These are phyloP conservation scores for Aureobasidium musti DNA, from an alignment of 2,329 filamentous ascomycete species.

Conservation along the genomic window DNA sequence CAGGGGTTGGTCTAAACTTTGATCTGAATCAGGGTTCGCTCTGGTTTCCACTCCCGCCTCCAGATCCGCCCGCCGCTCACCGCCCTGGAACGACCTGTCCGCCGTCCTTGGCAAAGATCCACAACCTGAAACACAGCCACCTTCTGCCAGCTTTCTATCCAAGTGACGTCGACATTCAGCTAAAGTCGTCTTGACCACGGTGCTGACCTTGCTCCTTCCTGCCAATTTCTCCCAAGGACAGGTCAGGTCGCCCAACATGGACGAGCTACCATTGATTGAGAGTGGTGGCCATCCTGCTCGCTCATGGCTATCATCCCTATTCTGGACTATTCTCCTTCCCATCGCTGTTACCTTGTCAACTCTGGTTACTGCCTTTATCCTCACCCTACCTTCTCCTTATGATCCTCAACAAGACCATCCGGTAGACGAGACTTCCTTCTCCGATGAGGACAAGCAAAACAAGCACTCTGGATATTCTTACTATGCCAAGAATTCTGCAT, in stretches of 20 bases:
- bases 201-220: no score
- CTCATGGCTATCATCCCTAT: conserved; percentile 27
- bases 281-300: neutral
- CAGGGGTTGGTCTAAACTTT: conserved; percentile 25
- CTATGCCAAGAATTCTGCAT: conserved; percentile 36
- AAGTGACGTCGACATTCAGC: conserved; percentile 11
- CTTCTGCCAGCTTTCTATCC: neutral
- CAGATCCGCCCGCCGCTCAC: conserved; percentile 7
- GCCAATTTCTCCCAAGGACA: neutral
- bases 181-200: no score
- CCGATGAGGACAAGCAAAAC: conserved; percentile 36
- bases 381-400: conserved; percentile 58
- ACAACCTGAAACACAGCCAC: conserved; percentile 19
- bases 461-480: conserved; percentile 39
- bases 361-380: conserved; percentile 53
- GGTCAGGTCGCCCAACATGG: neutral
- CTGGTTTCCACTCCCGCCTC: conserved; percentile 15
- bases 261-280: conserved; percentile 5
- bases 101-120: neutral
- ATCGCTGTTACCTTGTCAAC: conserved; percentile 45
- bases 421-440: conserved; percentile 37
- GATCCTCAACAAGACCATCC: conserved; percentile 41
- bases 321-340: conserved; percentile 45
- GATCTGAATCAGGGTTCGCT: conserved; percentile 13
- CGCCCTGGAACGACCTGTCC: neutral